These are phyloP conservation scores for Ophiostoma tasmaniense DNA, from an alignment of 2,329 filamentous ascomycete genomes.

Conservation along the genomic window DNA sequence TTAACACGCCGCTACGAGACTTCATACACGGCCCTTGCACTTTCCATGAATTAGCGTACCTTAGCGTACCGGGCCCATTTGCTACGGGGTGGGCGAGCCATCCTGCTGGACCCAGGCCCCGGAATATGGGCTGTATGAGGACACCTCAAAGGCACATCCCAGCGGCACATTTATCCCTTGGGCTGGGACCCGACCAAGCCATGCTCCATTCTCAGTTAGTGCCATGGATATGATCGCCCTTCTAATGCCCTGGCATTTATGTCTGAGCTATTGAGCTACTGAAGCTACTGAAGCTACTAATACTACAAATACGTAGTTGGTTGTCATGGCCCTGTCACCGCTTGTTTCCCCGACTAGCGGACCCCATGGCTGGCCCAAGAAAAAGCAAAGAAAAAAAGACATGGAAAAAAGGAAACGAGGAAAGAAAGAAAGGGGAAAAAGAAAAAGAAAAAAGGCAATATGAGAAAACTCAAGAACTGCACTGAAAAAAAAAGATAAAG, in stretches of 20 bases:
- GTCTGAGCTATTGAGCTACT: slow-evolving; percentile 3
- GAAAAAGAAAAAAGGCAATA: not conserved
- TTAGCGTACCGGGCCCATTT: slow-evolving; percentile 14
- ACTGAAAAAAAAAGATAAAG: not conserved
- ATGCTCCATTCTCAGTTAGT: slow-evolving; percentile 15
- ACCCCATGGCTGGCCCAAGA: slow-evolving; percentile 12
- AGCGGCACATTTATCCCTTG: slow-evolving; percentile 13
- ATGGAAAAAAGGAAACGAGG: slow-evolving; percentile 9
- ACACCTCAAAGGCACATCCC: slow-evolving; percentile 1
- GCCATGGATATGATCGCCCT: slow-evolving; percentile 13
- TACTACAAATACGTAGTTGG: not conserved
- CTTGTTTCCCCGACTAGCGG: slow-evolving; percentile 17
- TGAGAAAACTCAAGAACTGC: not conserved
- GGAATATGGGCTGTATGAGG: slow-evolving; percentile 11
- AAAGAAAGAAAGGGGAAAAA: slow-evolving; percentile 6
- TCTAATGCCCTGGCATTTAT: slow-evolving; percentile 14
- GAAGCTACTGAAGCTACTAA: not conserved
- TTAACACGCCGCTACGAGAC: not conserved
- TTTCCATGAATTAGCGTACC: slow-evolving; percentile 4
- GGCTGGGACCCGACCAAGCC: slow-evolving; percentile 11
- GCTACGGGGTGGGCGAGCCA: slow-evolving; percentile 18
- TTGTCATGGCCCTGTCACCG: slow-evolving; percentile 18
- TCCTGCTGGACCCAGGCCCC: slow-evolving; percentile 13
- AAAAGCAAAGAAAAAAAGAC: slow-evolving; percentile 14
- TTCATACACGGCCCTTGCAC: not conserved